Base-by-base conservation (phyloP, 805 yeast genomes). In the Kodamaea restingae region DNA sequence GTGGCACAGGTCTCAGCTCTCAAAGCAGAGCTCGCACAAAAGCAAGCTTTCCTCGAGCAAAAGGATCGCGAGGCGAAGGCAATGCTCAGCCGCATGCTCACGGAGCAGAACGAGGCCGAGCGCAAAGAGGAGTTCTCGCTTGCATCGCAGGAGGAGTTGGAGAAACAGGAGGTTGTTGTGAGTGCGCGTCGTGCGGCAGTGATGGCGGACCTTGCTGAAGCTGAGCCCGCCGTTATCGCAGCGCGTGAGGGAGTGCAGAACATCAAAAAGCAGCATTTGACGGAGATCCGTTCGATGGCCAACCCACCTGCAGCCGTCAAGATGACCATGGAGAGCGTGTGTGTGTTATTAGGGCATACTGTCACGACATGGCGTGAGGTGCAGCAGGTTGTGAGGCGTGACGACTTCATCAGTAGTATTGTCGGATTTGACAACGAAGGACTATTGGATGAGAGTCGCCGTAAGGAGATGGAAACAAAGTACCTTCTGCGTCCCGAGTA, bases 261-360 rank as follows among this genome's bases (percentile, higher is more conserved):
- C 50, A 91, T 91, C 45, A 88, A 88, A 60, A 91, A 91, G 56
- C 95, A 86, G 44, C 97, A 91, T 53, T 67, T 91, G 30, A 85
- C 95, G 1, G 98, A 91, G 59, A 66, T 91, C 20, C 67, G 96
- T 52, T 81, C 96, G 10, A 85, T 91, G 95, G 62, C 76, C 5
- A 87, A 87, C 43, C 98, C 98, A 0, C 98, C 98, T 0, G 82
- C 78, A 7, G 81, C 93, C 0, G 91, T 91, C 4, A 88, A 86
- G 50, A 56, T 84, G 51, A 81, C 95, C 0, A 63, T 91, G 66
- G 97, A 91, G 51, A 83, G 95, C 3, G 95, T 91, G 0, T 88
- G 96, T 59, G 68, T 76, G 4, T 58, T 91, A n/a, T 59, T 91
- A 7, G 96, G 96, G 0, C 81, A 81, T 50, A 65, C 72, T 5